Base-by-base conservation (phyloP, 495 filamentous ascomycete genomes). In the Aspergillus mulundensis region DNA sequence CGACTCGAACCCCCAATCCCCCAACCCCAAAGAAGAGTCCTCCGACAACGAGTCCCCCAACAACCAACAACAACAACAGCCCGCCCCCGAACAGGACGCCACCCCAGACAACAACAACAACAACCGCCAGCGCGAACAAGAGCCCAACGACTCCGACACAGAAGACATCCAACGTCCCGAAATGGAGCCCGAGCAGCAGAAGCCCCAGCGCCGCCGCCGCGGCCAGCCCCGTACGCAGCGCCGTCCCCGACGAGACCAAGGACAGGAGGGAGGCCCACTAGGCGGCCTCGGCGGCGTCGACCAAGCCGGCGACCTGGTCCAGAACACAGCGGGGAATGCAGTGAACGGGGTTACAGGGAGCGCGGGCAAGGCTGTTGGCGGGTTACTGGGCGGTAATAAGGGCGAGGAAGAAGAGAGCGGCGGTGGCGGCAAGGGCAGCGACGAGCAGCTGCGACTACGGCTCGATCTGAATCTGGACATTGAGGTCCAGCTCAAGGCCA, bases 391-490 rank as follows among this genome's bases (percentile, higher is more conserved):
- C 11, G 76, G 70, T 4, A 66, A 8, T 28, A 28, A 28, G 8
- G 25, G 61, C 25, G 61, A 71, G 41, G 70, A 72, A 30, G 70
- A 79, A 44, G 69, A 24, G 12, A 36, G 32, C 12, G 39, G 50
- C 32, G 50, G 71, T 5, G 77, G 71, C 0, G 73, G 70, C 10
- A 56, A 56, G 32, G 80, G 78, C 21, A 81, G 77, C 45, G 84
- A 85, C 61, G 86, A 93, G 68, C 86, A 91, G 68, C 70, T 96
- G 57, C 78, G 83, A 61, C 61, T 96, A 73, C 70, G 91, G 50
- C 69, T 96, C 52, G 90, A 95, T 67, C 66, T 95, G 48, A 95
- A 95, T 71, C 72, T 96, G 45, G 91, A 96, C 67, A 83, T 95
- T 60, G 88, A 95, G 77, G 85, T 95, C 30, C 85, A 91, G 67